Base-by-base conservation (phyloP, 2,329 filamentous ascomycete genomes). In the Xylariaceae sp. region DNA sequence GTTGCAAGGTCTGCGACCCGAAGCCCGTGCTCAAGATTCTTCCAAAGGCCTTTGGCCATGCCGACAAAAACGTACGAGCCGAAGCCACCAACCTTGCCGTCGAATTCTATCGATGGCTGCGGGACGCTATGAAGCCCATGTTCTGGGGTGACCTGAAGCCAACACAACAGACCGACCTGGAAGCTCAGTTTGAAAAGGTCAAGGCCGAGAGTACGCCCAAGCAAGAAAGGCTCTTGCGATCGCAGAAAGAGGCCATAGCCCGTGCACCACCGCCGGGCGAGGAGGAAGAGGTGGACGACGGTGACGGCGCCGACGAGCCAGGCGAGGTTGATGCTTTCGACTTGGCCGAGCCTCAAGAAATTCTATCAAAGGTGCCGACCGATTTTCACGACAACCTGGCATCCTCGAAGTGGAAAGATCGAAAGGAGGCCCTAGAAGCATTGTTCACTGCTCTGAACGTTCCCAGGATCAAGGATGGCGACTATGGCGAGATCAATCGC, bases 321-420 rank as follows among this genome's bases (percentile, higher is more conserved):
- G 77, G 56, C 4, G 89, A 89, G 50, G 70, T 94, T 32, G 90
- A 96, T 51, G 79, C 69, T 1, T 87, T 87, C 49, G 83, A 89
- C 51, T 64, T 92, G 25, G 81, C 84, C 22, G 89, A 94, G 54
- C 85, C 90, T 0, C 81, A 95, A 39, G 88, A 98, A 55, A 79
- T 95, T 1, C 60, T 86, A 36, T 72, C 83, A 23, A 92, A 90
- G 49, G 69, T 96, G 3, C 83, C 90, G 0, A 76, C 78, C 24
- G 80, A 88, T 55, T 89, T 95, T 45, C 72, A 77, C 44, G 92
- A 98, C 15, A 79, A 83, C 38, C 65, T 98, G 19, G 81, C 75
- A 0, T 96, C 90, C 8, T 81, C 89, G 1, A 98, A 98, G 57
- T 98, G 92, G 92, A 98, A 98, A 56, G 93, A 98, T 47, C 75